Base-by-base conservation (phyloP, 140 eudicot genomes). In the Flaveria floridana region DNA sequence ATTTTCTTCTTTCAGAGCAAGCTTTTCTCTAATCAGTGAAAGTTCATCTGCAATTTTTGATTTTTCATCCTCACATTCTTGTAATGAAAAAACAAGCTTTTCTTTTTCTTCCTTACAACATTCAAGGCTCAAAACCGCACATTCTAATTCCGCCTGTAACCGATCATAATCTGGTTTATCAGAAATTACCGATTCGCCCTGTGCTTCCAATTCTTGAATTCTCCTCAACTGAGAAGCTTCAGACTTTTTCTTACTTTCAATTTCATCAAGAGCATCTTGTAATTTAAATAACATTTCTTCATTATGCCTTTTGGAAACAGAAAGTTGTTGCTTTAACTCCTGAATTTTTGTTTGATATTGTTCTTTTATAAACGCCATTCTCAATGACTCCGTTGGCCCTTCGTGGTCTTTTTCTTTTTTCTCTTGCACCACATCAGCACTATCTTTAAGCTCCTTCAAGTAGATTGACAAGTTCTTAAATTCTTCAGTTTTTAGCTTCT, bases 61-160 rank as follows among this genome's bases (percentile, higher is more conserved):
- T 66, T 88, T 88, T 81, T 93, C 91, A 30, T 78, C 84, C 65
- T 76, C 83, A 7, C 86, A 80, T 78, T 91, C 85, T 59, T 72
- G 83, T 74, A 94, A 77, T 53, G 82, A 85, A 52, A 74, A 80
- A 63, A 71, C 87, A 59, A 94, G 85, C 78, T 85, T 89, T 79
- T 88, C 91, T 72, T 94, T 90, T 80, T 94, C 99, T 84, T 94
- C 97, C 83, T 84, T 94, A 72, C 99, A 94, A 76, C 99, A 94
- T 76, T 94, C 97, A 16, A 94, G 88, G 84, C 95, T 90, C 74
- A 94, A 82, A 15, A 84, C 48, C 1, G 97, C 89, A 69, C 97
- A 94, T 58, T 94, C 99, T 73, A 94, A 67, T 70, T 90, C 97
- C 1, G 99, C 88, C 78, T 78, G 84, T 61, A 78, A 68, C 73